Evolutionary conservation across 306 rosid species (phyloP).

Genomic region (Prunus dulcis): DNA sequence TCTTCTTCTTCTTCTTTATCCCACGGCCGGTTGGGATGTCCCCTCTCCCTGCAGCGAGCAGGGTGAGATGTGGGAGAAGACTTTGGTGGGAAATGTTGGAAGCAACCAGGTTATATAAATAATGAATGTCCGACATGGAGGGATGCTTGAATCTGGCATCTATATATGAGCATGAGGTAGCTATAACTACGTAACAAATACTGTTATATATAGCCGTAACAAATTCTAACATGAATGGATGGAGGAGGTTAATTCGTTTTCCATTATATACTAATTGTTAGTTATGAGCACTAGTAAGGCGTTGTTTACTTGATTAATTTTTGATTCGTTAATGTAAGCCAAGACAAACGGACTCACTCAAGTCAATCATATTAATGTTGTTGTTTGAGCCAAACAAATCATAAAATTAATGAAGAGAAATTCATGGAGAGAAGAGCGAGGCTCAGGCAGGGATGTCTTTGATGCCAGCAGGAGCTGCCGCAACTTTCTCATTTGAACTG

Average conservation of each 20-base stretch:
- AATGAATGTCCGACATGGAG: neutral
- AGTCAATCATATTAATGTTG: neutral
- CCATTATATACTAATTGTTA: too few species aligned
- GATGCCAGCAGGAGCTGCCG: neutral
- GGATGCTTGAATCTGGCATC: neutral
- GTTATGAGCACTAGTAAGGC: too few species aligned
- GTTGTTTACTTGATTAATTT: too few species aligned
- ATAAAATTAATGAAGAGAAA: neutral
- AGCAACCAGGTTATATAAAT: slow-evolving; percentile 1
- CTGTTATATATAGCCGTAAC: too few species aligned
- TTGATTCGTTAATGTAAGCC: too few species aligned
- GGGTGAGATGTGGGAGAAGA: slow-evolving; percentile 25
- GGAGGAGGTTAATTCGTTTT: too few species aligned
- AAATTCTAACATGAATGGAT: too few species aligned
- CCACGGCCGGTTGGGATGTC: neutral
- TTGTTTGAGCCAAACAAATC: too few species aligned
- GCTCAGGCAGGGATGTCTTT: neutral
- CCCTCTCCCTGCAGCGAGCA: slow-evolving; percentile 31
- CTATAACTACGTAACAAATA: neutral
- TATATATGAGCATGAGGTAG: neutral
- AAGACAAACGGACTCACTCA: neutral
- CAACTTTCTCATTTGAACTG: neutral
- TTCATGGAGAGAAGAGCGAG: neutral
- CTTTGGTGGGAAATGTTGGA: neutral
- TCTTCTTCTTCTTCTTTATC: neutral